Percentiles rank a stretch among this genome's conserved stretches.
These are phyloP conservation scores for Ammopiptanthus mongolicus DNA, from an alignment of 306 rosid species.

Conservation along the genomic window DNA sequence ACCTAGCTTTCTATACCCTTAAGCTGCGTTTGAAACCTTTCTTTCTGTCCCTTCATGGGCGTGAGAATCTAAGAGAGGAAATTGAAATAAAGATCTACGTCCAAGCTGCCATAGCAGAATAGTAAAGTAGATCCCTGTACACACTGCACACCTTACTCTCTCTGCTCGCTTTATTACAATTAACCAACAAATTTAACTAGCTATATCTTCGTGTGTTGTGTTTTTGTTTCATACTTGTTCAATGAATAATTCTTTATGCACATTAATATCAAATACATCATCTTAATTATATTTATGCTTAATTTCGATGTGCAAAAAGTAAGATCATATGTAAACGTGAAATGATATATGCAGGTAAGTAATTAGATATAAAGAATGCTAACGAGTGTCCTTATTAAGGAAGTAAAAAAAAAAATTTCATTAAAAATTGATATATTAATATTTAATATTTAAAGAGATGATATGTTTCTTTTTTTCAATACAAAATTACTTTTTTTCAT, in stretches of 20 bases:
- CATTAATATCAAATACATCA: background rate
- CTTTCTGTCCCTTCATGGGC: conserved; percentile 50
- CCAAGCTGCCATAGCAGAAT: conserved; percentile 25
- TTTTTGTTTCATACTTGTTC: background rate
- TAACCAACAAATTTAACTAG: background rate
- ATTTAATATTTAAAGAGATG: too few species aligned
- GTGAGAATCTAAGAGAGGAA: conserved; percentile 51
- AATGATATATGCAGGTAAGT: too few species aligned
- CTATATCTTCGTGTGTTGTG: background rate
- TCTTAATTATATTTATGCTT: too few species aligned
- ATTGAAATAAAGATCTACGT: conserved; percentile 19
- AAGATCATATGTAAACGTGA: too few species aligned
- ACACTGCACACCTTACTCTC: conserved; percentile 6
- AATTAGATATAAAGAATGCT: too few species aligned
- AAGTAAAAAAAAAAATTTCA: too few species aligned
- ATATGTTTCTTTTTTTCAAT: too few species aligned
- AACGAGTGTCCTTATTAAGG: too few species aligned
- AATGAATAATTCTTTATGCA: background rate
- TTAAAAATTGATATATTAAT: too few species aligned
- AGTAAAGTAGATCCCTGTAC: conserved; percentile 21
- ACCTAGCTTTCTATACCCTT: conserved; percentile 44
- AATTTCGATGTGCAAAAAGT: too few species aligned
- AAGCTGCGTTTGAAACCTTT: conserved; percentile 17
- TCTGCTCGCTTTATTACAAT: background rate
- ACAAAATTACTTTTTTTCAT: too few species aligned